These are phyloP conservation scores for Penicillium goetzii DNA, from an alignment of 495 filamentous ascomycete species.

Conservation along the genomic window DNA sequence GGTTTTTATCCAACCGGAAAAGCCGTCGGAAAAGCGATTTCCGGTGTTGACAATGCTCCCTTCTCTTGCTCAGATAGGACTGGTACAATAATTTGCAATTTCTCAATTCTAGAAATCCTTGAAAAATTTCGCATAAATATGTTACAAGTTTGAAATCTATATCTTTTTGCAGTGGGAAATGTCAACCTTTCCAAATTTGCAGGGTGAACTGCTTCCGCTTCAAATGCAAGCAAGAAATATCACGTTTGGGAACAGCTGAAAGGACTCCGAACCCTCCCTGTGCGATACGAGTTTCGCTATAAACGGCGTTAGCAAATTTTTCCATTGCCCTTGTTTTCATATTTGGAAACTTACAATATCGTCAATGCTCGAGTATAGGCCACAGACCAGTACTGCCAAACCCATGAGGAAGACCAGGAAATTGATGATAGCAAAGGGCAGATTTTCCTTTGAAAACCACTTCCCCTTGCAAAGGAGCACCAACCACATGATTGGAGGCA, in stretches of 20 bases:
- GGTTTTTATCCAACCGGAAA: constrained; percentile 5
- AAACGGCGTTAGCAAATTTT: neutral
- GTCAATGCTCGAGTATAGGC: constrained; percentile 18
- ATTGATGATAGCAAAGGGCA: constrained; percentile 14
- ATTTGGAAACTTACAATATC: constrained; percentile 14
- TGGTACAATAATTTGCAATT: neutral
- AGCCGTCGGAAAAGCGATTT: neutral
- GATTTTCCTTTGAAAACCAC: constrained; percentile 16
- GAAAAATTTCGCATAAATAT: neutral
- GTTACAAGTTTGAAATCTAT: neutral
- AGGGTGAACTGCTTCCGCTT: neutral
- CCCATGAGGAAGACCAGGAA: constrained; percentile 19
- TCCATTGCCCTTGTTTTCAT: too few relatives aligned
- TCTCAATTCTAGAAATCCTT: neutral
- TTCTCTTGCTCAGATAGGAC: neutral
- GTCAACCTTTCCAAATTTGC: neutral
- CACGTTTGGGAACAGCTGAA: constrained; percentile 1
- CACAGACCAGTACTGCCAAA: constrained; percentile 15
- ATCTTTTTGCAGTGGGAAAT: neutral
- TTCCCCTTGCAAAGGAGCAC: constrained; percentile 45
- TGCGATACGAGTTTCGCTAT: constrained; percentile 2
- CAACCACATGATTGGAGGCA: constrained; percentile 67
- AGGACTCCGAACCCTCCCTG: constrained; percentile 3
- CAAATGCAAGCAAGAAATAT: neutral
- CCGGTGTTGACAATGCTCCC: neutral